Base-by-base conservation (phyloP, 2,329 filamentous ascomycete species). In the Ilyonectria destructans region DNA sequence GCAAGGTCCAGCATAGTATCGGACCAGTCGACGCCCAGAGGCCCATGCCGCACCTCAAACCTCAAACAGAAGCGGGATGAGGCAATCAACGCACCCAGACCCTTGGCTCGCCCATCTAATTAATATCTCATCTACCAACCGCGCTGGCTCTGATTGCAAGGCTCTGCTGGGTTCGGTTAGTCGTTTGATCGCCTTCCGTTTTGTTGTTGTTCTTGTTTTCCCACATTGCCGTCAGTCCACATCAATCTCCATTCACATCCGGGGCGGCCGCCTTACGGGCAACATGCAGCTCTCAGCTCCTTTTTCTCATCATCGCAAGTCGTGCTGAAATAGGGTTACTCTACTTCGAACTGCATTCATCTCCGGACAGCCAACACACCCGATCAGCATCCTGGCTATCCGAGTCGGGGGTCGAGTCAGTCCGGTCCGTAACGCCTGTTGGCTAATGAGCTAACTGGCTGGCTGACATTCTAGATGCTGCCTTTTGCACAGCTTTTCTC, bases 51-150 rank as follows among this genome's bases (percentile, higher is more conserved):
- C 64, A 52, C 58, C 40, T 57, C 62, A 46, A 75, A 56, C 57
- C 65, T 76, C 74, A 76, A 72, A 75, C 71, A 58, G 71, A 65
- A 68, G 68, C 65, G 71, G 74, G 63, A 76, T 73, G 66, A 73
- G 71, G 62, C 67, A 71, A 65, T 72, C 64, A 71, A 48, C 51
- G 26, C 51, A 51, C 33, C 46, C 51, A 65, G 60, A 33, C 54
- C 65, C 68, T 66, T 61, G 63, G 43, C 40, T 33, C 23, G n/a
- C 33, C n/a, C 54, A 58, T 62, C 43, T 66, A 67, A 71, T 70
- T 71, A 54, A 56, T 54, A 65, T 62, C 63, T 57, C 67, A 68
- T 71, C 55, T 58, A 54, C 67, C 35, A 35, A 35, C 29, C 29
- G 10, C 31, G 51, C 60, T 68, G 37, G 31, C 35, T 58, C 15